Evolutionary conservation across 176 grass and related monocot genomes (phyloP).

Genomic region (Hordeum marinum): DNA sequence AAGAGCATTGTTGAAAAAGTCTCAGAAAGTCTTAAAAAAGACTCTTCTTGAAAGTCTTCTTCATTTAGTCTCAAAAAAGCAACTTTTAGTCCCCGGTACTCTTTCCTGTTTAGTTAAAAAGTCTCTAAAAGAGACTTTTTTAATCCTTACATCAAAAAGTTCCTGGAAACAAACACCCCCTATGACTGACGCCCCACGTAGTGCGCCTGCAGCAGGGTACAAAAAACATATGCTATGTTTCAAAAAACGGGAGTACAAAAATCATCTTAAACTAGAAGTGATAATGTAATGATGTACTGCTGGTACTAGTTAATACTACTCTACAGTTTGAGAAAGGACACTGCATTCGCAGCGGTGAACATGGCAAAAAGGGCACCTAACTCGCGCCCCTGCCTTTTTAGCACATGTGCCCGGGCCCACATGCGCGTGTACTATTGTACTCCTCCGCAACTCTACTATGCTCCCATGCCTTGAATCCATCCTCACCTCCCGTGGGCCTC

Average conservation of each 20-base stretch:
- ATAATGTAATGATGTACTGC: not conserved
- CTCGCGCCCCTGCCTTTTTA: not conserved
- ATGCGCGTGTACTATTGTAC: conserved; percentile 11
- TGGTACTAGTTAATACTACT: not conserved
- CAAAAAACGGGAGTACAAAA: not conserved
- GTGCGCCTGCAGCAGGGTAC: not conserved
- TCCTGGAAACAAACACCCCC: no score
- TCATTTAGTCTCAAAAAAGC: no score
- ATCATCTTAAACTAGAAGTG: not conserved
- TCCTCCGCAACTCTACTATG: not conserved
- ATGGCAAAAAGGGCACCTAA: conserved; percentile 11
- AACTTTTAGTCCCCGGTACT: no score
- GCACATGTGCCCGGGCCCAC: conserved; percentile 34
- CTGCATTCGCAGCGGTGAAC: not conserved
- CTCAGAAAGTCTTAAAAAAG: no score
- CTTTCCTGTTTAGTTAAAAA: no score
- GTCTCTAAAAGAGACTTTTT: no score
- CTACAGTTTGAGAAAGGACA: not conserved
- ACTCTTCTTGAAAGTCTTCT: no score
- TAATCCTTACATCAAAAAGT: no score
- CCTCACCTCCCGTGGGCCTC: not conserved
- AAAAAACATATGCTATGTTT: not conserved
- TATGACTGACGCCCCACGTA: no score
- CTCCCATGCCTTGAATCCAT: not conserved
- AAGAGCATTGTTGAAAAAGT: no score